phyloP scores from a whole-genome alignment of 2,329 filamentous ascomycete genomes.

The Ceratocystis albifundus region DNA sequence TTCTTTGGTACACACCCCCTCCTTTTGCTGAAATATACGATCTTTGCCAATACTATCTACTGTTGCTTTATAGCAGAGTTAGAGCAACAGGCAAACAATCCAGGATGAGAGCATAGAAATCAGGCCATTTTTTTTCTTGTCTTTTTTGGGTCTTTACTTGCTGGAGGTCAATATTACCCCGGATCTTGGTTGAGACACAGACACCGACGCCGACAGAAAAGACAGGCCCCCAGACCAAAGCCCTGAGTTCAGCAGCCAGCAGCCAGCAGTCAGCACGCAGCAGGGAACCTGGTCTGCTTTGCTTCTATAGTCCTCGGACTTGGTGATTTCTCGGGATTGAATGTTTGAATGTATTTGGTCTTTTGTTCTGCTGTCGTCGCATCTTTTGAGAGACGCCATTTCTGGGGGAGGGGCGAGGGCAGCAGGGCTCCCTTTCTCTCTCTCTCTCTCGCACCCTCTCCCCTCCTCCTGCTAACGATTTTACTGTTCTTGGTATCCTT shows the following conservation, averaged over 20 bases:
- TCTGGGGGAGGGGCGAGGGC: background rate
- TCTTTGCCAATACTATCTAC: too few relatives aligned
- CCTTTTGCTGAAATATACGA: too few relatives aligned
- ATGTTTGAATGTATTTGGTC: background rate
- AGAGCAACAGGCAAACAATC: background rate
- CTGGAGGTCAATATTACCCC: background rate
- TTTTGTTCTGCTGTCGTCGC: conserved; percentile 1
- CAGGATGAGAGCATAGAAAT: background rate
- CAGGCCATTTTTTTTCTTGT: conserved; percentile 1
- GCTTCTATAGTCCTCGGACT: too few relatives aligned
- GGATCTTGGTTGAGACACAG: background rate
- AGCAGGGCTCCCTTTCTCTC: background rate
- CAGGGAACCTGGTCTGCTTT: too few relatives aligned
- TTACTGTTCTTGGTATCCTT: background rate
- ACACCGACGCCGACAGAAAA: background rate
- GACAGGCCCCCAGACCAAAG: too few relatives aligned
- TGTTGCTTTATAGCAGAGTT: background rate
- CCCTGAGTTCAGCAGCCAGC: too few relatives aligned
- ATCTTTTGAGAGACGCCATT: background rate
- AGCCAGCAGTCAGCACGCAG: too few relatives aligned
- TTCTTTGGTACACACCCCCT: too few relatives aligned
- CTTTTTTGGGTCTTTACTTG: too few relatives aligned
- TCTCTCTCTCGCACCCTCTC: too few relatives aligned
- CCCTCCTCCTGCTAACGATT: background rate
- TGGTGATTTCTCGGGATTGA: background rate